Evolutionary conservation across 371 early-diverging fungal genomes (phyloP).

Genomic region (Sporodiniella umbellata): DNA sequence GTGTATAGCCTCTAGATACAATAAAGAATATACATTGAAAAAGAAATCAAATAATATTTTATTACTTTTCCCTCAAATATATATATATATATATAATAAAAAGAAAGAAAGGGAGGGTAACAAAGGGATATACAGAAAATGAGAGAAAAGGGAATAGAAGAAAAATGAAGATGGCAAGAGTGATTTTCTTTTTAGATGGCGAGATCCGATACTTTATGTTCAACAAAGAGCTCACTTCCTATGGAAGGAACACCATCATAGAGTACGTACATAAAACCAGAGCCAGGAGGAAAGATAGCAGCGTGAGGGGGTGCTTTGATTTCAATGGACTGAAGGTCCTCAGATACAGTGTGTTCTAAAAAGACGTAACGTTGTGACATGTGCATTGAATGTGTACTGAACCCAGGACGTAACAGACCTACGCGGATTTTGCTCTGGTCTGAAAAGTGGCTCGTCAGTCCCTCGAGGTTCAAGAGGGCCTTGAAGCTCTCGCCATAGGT

Average conservation of each 20-base stretch:
- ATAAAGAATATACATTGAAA: no score
- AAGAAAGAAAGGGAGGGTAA: no score
- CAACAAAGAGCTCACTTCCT: constrained; percentile 39
- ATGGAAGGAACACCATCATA: constrained; percentile 56
- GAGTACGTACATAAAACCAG: constrained; percentile 54
- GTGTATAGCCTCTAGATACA: no score
- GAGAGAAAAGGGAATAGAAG: not conserved
- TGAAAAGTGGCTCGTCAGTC: constrained; percentile 16
- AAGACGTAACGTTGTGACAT: constrained; percentile 60
- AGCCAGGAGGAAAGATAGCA: constrained; percentile 59
- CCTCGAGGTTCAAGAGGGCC: constrained; percentile 31
- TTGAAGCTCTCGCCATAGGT: constrained; percentile 37
- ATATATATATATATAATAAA: no score
- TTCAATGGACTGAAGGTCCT: constrained; percentile 29
- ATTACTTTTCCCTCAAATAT: no score
- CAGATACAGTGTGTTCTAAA: constrained; percentile 20
- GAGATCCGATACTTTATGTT: constrained; percentile 16
- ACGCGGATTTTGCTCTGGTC: constrained; percentile 35
- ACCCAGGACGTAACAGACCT: constrained; percentile 46
- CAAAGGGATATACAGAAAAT: not conserved
- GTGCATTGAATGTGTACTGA: constrained; percentile 64
- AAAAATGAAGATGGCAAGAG: no score
- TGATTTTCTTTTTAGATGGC: no score
- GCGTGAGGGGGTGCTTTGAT: constrained; percentile 57
- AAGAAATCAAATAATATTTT: no score